Percentiles rank a stretch among this genome's conserved stretches.
phyloP scores from a whole-genome alignment of 345 rosid species.

The Melaleuca quinquenervia region DNA sequence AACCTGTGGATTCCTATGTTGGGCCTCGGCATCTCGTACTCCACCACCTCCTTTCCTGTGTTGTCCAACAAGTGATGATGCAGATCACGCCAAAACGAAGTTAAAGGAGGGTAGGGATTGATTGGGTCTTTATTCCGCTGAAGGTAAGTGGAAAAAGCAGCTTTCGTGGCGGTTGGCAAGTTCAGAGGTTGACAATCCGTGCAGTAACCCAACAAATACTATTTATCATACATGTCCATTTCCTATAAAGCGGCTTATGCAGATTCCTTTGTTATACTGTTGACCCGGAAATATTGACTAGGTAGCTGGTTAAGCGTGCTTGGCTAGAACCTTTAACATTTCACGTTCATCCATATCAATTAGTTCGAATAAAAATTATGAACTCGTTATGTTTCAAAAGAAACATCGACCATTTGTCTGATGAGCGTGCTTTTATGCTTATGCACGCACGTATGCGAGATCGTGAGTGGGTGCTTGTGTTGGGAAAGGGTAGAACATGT shows the following conservation, averaged over 20 bases:
- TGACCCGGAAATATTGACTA: background rate
- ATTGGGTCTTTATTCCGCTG: background rate
- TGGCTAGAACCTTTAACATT: background rate
- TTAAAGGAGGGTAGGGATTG: background rate
- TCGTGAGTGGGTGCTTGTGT: background rate
- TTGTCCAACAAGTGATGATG: background rate
- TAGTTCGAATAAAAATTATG: background rate
- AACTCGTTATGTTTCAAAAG: background rate
- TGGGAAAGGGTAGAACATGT: too few species aligned
- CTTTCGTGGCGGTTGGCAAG: background rate
- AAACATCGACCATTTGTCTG: background rate
- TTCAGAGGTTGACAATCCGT: background rate
- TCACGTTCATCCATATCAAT: background rate
- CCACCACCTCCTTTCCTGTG: slow-evolving; percentile 62
- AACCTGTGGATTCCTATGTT: slow-evolving; percentile 94
- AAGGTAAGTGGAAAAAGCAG: background rate
- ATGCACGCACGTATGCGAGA: background rate
- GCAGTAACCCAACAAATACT: too few species aligned
- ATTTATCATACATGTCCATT: background rate
- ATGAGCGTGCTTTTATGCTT: background rate
- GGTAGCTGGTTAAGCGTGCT: background rate
- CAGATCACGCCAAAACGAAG: background rate
- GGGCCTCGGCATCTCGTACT: slow-evolving; percentile 88
- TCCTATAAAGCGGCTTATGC: background rate
- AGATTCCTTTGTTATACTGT: background rate